Percentiles rank a stretch among this genome's conserved stretches.
Conservation (phyloP, 2,329 filamentous ascomycete species). For the Hypoxylon sp. region DNA sequence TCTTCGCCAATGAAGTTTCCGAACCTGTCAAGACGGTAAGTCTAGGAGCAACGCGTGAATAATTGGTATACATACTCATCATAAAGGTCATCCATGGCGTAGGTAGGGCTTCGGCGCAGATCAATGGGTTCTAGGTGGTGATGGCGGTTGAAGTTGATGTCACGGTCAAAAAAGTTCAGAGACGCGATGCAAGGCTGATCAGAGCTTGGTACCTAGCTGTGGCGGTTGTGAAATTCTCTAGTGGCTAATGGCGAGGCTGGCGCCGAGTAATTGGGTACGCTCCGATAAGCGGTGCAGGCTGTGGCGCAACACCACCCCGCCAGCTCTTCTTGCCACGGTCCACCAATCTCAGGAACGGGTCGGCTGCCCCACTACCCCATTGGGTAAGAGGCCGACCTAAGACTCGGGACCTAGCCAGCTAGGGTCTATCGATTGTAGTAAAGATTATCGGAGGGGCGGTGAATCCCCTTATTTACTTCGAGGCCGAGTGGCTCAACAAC, state of each 20-base stretch:
- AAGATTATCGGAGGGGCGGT: slow-evolving; percentile 41
- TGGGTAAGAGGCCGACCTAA: slow-evolving; percentile 26
- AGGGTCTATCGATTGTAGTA: slow-evolving; percentile 1
- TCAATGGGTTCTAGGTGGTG: slow-evolving; percentile 36
- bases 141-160: slow-evolving; percentile 40
- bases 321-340: slow-evolving; percentile 4
- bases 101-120: slow-evolving; percentile 46
- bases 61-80: slow-evolving; percentile 77
- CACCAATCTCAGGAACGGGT: slow-evolving; percentile 35
- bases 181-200: slow-evolving; percentile 42
- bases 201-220: slow-evolving; percentile 19
- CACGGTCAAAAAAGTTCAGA: slow-evolving; percentile 41
- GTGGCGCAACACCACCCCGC: slow-evolving; percentile 16
- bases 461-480: slow-evolving; percentile 27
- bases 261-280: slow-evolving; percentile 1
- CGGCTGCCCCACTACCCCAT: slow-evolving; percentile 31
- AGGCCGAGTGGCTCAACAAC: slow-evolving; percentile 26
- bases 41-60: not conserved
- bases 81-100: slow-evolving; percentile 91
- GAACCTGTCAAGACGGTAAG: slow-evolving; percentile 72
- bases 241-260: slow-evolving; percentile 38
- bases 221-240: not conserved
- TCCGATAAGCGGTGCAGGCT: slow-evolving; percentile 36
- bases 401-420: slow-evolving; percentile 10
- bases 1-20: slow-evolving; percentile 98